Evolutionary conservation across 2,329 filamentous ascomycete species (phyloP).

Genomic region (Nemania diffusa): DNA sequence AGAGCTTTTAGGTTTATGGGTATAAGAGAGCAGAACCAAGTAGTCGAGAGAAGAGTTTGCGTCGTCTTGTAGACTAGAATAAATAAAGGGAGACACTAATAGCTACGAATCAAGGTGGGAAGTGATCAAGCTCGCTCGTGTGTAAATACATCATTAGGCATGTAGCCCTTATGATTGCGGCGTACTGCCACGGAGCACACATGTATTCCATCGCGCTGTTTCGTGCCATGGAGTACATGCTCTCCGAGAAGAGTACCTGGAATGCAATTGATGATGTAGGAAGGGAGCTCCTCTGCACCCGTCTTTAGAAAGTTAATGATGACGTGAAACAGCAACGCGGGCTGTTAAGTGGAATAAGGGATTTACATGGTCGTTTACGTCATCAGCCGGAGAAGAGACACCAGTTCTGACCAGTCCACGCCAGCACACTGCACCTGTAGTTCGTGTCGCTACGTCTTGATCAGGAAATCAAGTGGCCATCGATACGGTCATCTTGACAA

Average conservation of each 20-base stretch:
- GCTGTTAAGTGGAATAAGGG: conserved; percentile 19
- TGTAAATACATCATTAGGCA: conserved; percentile 1
- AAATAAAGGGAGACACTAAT: conserved; percentile 10
- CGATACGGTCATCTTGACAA: conserved; percentile 26
- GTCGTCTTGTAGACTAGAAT: conserved; percentile 1
- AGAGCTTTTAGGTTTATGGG: conserved; percentile 12
- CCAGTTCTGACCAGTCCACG: not conserved
- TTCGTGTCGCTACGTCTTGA: conserved; percentile 7
- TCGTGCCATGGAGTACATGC: not conserved
- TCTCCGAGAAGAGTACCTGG: not conserved
- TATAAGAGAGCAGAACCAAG: not conserved
- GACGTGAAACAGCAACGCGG: conserved; percentile 29
- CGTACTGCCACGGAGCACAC: not conserved
- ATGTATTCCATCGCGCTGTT: not conserved
- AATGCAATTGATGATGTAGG: conserved; percentile 21
- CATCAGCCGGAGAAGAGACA: conserved; percentile 16
- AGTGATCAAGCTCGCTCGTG: not conserved
- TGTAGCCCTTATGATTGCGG: not conserved
- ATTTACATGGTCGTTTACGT: conserved; percentile 26
- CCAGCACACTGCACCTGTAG: not conserved
- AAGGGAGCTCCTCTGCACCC: conserved; percentile 2
- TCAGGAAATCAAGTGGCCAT: conserved; percentile 13
- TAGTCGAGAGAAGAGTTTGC: not conserved
- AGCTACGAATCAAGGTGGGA: not conserved
- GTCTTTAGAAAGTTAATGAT: conserved; percentile 22